Percentiles rank a stretch among this genome's conserved stretches.
These are phyloP conservation scores for Fusarium sambucinum DNA, from an alignment of 2,329 filamentous ascomycete species.

Conservation along the genomic window DNA sequence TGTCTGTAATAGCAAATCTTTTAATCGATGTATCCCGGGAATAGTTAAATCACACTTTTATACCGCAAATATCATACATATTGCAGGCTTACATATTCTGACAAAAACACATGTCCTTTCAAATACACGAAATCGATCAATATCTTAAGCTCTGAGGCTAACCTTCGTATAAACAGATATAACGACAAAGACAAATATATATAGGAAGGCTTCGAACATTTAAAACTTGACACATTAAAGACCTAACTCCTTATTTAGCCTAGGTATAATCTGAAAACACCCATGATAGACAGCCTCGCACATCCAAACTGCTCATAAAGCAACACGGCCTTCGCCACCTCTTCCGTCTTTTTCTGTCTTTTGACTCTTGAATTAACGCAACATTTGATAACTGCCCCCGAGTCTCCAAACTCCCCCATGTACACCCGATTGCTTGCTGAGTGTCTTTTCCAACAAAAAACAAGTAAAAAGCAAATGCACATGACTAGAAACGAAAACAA, in stretches of 20 bases:
- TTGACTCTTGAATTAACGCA: conserved; percentile 30
- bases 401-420: conserved; percentile 27
- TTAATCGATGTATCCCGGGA: not conserved
- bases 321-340: conserved; percentile 10
- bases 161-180: not conserved
- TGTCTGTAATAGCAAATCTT: not conserved
- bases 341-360: conserved; percentile 16
- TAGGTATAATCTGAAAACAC: conserved; percentile 47
- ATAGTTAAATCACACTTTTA: not conserved
- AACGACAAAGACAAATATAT: not conserved
- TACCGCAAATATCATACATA: not conserved
- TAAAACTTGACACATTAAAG: conserved; percentile 24
- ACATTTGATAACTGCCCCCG: conserved; percentile 18
- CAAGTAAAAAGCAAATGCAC: conserved; percentile 26
- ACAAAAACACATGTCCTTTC: not conserved
- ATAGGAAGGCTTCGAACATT: not conserved
- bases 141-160: not conserved
- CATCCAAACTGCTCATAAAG: conserved; percentile 34
- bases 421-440: conserved; percentile 33
- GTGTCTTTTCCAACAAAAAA: conserved; percentile 33
- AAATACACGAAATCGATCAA: not conserved
- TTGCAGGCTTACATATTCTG: not conserved
- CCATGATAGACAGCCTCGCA: conserved; percentile 43
- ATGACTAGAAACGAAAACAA: conserved; percentile 28
- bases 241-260: conserved; percentile 45